Evolutionary conservation across 495 filamentous ascomycete genomes (phyloP), one percentile per base, ranked within the genome.

Genomic region (Parmelia sp.): DNA sequence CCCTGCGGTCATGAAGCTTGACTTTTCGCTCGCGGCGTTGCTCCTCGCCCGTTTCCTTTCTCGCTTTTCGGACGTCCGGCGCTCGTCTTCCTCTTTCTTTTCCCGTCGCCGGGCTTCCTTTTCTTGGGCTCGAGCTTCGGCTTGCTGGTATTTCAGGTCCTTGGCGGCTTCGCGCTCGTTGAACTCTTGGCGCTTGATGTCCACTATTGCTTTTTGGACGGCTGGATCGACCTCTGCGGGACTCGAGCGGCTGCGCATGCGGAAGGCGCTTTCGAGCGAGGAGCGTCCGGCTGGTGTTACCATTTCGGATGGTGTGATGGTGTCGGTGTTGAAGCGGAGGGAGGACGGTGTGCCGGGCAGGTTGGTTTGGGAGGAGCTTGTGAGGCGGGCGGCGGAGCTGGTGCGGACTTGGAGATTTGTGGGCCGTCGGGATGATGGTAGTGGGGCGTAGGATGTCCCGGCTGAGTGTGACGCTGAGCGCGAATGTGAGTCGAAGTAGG

Each of bases 91-190:
- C 36, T 71, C 69, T 9, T 75, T 76, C 45, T 71, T 74, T 39
- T 80, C 74, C 45, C 70, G 73, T 67, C 78, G 73, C 71, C 80
- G 73, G 21, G 78, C 72, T 74, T 82, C 83, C 59, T 76, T 74
- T 57, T 80, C 83, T 60, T 82, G 81, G 17, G 60, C 63, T 10
- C 57, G 56, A 11, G 47, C 42, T 62, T 69, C 70, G 10, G 68
- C 68, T 64, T 82, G 76, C 62, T 84, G 80, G 53, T 82, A 73
- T 61, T 83, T 82, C 35, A 75, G 78, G 29, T 76, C 78, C 65
- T 87, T 86, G 12, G 81, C 82, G n/a, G 76, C 82, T 69, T 86
- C 82, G 65, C 82, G 82, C 62, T 86, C 81, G 60, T 80, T 74
- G 66, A 85, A 86, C 5, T 83, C 82, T 64, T 79, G 78, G 17